A percentile compares a stretch with the other conserved stretches of the same genome.
Evolutionary conservation across 1,284 basidiomycete genomes (phyloP).

Genomic region (Stygiomarasmius scandens): DNA sequence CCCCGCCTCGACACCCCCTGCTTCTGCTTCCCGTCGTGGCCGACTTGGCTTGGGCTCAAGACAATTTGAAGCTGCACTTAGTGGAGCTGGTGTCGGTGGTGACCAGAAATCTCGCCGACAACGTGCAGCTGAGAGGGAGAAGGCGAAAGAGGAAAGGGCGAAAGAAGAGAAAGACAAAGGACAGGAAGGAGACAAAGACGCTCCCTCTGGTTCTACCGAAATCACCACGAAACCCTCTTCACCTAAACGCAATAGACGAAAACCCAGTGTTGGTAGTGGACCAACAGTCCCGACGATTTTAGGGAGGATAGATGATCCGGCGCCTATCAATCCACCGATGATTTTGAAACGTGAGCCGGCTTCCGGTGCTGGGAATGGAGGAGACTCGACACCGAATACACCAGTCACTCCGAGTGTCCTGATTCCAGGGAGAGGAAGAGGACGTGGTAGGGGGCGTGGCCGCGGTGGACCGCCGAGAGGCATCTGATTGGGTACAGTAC

Average conservation of each 20-base stretch:
- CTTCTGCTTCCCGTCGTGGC: conserved; percentile 37
- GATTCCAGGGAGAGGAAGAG: conserved; percentile 24
- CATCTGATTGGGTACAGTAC: background rate
- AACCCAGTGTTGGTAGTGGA: conserved; percentile 10
- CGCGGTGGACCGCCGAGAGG: conserved; percentile 20
- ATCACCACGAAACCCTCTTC: conserved; percentile 8
- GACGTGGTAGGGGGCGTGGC: conserved; percentile 31
- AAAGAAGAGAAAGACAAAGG: conserved; percentile 9
- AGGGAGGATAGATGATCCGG: conserved; percentile 34
- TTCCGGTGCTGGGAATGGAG: background rate
- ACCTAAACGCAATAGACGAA: conserved; percentile 17
- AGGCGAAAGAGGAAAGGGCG: conserved; percentile 23
- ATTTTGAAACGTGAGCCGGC: conserved; percentile 5
- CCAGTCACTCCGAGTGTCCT: conserved; percentile 5
- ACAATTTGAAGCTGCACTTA: conserved; percentile 68
- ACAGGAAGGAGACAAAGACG: conserved; percentile 1
- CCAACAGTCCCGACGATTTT: conserved; percentile 34
- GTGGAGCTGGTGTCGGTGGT: conserved; percentile 49
- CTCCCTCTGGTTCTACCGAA: conserved; percentile 15
- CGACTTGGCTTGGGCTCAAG: conserved; percentile 62
- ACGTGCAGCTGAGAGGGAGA: conserved; percentile 30
- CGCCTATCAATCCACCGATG: conserved; percentile 3
- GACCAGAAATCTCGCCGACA: conserved; percentile 33
- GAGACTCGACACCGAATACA: background rate
- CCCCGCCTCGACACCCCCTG: conserved; percentile 17